Evolutionary conservation across 768 basidiomycete species (phyloP), one percentile per base, ranked within the genome.

Genomic region (Lepiota brunneoincarnata): DNA sequence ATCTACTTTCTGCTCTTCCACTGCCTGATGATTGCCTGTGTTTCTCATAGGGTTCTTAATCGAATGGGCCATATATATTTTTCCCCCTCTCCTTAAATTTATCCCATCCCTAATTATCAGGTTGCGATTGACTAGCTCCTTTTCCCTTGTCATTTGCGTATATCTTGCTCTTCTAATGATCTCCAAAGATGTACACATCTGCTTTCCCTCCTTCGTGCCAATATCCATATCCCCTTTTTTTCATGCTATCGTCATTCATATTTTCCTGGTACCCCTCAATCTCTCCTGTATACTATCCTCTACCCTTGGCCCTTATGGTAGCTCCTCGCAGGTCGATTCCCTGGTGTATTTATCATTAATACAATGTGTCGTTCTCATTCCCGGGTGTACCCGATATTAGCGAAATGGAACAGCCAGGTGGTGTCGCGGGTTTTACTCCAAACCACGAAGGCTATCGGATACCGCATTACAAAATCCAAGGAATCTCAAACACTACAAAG

Each of bases 401-500:
- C 21, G 17, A 4, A 45, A 18, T 39, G 50, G 35, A 45, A 24
- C 11, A 31, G 20, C 34, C 23, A 20, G 47, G 41, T 49, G 24
- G 10, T 46, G 34, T 24, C 38, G 12, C 50, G 18, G 12, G 17
- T 6, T 20, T 31, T 28, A 38, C 41, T 24, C 41, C 7, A 34
- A 53, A 37, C 26, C 15, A 23, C n/a, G 45, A 59, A 59, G 40
- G 59, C n/a, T n/a, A n/a, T n/a, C n/a, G 48, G 36, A 46, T 26
- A 44, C 10, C 44, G 75, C 75, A 87, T 61, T 82, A 78, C 36
- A 87, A 73, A 61, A 97, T 89, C 89, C 90, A 93, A 28, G 92
- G 93, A 49, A 99, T 82, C 69, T 98, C 96, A 66, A 87, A 95
- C 64, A 96, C 66, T 20, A 98, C 92, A 63, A 98, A 99, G 70